phyloP scores from a whole-genome alignment of 371 early-diverging fungal genomes.

The Mucor plumbeus region DNA sequence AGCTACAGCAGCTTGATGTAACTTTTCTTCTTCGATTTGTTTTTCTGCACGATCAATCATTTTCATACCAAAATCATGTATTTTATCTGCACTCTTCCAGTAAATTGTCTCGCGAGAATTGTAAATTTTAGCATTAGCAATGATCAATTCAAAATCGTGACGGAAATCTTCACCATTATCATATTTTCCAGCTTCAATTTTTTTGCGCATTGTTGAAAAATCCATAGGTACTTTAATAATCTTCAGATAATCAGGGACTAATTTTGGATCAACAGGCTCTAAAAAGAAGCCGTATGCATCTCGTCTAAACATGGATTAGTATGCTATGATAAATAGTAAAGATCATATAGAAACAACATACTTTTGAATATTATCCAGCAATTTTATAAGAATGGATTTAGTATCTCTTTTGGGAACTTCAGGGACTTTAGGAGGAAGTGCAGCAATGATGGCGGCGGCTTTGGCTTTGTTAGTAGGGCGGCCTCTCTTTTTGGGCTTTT shows the following conservation, averaged over 20 bases:
- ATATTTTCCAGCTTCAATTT: slow-evolving; percentile 57
- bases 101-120: slow-evolving; percentile 77
- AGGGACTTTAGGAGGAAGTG: slow-evolving; percentile 33
- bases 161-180: slow-evolving; percentile 57
- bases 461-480: slow-evolving; percentile 39
- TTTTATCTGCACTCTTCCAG: slow-evolving; percentile 71
- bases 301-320: slow-evolving; percentile 26
- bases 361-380: slow-evolving; percentile 61
- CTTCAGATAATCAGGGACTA: slow-evolving; percentile 79
- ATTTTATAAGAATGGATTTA: slow-evolving; percentile 48
- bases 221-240: slow-evolving; percentile 80
- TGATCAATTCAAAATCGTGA: slow-evolving; percentile 70
- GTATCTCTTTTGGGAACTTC: slow-evolving; percentile 47
- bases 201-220: slow-evolving; percentile 68
- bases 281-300: slow-evolving; percentile 81
- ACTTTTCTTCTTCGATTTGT: slow-evolving; percentile 48
- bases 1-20: slow-evolving; percentile 21
- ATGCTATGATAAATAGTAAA: neutral
- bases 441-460: slow-evolving; percentile 27
- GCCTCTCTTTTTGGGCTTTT: slow-evolving; percentile 53
- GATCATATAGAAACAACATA: neutral
- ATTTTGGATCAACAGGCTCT: slow-evolving; percentile 78
- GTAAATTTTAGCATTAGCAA: slow-evolving; percentile 74
- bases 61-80: slow-evolving; percentile 61
- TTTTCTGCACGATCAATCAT: slow-evolving; percentile 67